Evolutionary conservation across 2,329 filamentous ascomycete species (phyloP).

Genomic region (Teratosphaeria pseudoeucalypti): DNA sequence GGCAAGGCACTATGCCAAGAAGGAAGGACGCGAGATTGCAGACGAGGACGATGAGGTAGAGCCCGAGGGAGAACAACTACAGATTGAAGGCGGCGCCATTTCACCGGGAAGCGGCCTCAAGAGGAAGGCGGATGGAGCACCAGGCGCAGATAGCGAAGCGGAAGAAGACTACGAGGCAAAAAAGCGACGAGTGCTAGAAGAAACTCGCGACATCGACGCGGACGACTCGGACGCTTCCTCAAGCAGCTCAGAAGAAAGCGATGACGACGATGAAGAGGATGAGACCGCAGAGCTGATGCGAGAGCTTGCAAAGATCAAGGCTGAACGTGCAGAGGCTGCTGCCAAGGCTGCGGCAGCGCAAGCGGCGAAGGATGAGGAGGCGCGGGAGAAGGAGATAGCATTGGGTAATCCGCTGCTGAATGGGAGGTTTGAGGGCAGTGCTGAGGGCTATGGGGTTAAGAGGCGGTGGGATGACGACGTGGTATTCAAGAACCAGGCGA

Average conservation of each 20-base stretch:
- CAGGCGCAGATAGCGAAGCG: conserved; percentile 40
- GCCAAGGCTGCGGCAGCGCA: conserved; percentile 74
- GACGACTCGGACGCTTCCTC: conserved; percentile 51
- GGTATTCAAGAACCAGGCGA: conserved; percentile 96
- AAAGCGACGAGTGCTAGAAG: conserved; percentile 73
- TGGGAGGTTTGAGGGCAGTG: conserved; percentile 17
- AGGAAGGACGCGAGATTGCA: conserved; percentile 49
- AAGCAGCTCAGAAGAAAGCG: conserved; percentile 13
- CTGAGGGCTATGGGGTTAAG: conserved; percentile 74
- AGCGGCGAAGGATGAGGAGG: conserved; percentile 70
- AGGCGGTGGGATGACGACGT: conserved; percentile 95
- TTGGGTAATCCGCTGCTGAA: conserved; percentile 88
- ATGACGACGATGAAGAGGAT: conserved; percentile 62
- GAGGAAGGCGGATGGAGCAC: conserved; percentile 47
- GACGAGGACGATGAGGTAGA: conserved; percentile 21
- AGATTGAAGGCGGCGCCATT: conserved; percentile 36
- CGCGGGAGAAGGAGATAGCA: conserved; percentile 79
- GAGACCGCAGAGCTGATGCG: conserved; percentile 82
- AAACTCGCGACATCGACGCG: conserved; percentile 74
- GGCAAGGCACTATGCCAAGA: conserved; percentile 76
- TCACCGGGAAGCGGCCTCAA: conserved; percentile 41
- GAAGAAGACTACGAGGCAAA: conserved; percentile 64
- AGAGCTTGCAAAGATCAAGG: conserved; percentile 88
- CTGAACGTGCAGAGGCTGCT: conserved; percentile 69
- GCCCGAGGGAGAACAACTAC: conserved; percentile 21